Evolutionary conservation across 768 basidiomycete genomes (phyloP), one percentile per base, ranked within the genome.

Genomic region (Amanita subjunquillea): DNA sequence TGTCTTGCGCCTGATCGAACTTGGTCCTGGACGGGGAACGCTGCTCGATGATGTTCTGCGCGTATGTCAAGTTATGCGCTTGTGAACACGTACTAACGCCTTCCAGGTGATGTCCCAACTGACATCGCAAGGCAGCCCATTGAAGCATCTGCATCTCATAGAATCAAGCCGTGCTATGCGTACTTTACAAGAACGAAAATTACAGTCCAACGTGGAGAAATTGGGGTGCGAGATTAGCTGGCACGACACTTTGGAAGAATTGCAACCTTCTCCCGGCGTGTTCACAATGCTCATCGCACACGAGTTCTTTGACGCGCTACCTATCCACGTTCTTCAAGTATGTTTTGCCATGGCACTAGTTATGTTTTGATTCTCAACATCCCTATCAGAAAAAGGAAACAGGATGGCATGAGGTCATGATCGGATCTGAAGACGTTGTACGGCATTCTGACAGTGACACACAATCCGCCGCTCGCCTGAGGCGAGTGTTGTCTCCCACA

Each of bases 281-380:
- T 97, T 83, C 65, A 93, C 92, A 0, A 82, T 96, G 72, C 65
- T 96, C 22, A 70, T 97, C 13, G 96, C 96, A 0, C 94, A 99
- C 66, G 96, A 98, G 62, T 95, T 98, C 69, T 98, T 99, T 56
- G 96, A 98, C 63, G 94, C 94, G 0, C 73, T 99, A 41, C 95
- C 96, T 0, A 83, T 97, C 44, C 90, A 96, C 65, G 71, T 93
- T 36, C 70, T 98, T 36, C 83, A 95, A 73, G 93, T 91, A 57
- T 9, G 73, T 63, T 13, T 22, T 22, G 20, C 41, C 5, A 40
- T 22, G 39, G 6, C 3, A 4, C 46, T 17, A 53, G 29, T 8
- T 40, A 10, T 41, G 15, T 40, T 20, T 12, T 34, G 4, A 2
- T 22, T 37, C 23, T 50, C 38, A 40, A 25, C 4, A 13, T 2